Percentiles rank a stretch among this genome's conserved stretches.
Evolutionary conservation across 2,329 filamentous ascomycete genomes (phyloP).

Genomic region (Didymella keratinophila): DNA sequence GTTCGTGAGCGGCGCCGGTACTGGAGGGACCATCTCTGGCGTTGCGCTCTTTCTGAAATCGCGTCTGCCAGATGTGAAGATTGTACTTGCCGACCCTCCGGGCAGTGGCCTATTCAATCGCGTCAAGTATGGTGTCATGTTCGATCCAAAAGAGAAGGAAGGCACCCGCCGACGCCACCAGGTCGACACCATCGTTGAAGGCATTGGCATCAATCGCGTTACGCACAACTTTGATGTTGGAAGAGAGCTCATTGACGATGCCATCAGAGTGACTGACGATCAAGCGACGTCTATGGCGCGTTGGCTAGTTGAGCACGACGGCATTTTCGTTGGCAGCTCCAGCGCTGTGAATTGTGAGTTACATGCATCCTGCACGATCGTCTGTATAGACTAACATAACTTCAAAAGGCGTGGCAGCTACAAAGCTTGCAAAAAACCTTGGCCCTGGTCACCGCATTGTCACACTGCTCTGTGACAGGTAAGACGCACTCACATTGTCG

Average conservation of each 20-base stretch:
- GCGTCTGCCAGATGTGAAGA: constrained; percentile 65
- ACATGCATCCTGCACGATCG: constrained; percentile 2
- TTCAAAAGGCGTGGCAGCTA: constrained; percentile 68
- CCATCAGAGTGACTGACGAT: constrained; percentile 83
- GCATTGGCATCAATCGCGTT: constrained; percentile 93
- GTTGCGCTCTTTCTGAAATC: constrained; percentile 85
- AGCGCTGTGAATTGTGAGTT: constrained; percentile 89
- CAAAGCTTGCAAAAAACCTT: constrained; percentile 70
- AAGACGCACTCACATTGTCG: constrained; percentile 3
- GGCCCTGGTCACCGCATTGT: constrained; percentile 71
- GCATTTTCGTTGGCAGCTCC: constrained; percentile 92
- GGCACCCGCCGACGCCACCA: constrained; percentile 88
- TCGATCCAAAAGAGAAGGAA: constrained; percentile 85
- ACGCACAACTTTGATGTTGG: constrained; percentile 93
- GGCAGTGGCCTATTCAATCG: constrained; percentile 94
- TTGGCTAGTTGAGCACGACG: constrained; percentile 95
- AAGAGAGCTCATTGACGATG: constrained; percentile 85
- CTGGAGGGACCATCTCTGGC: constrained; percentile 90
- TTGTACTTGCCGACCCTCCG: constrained; percentile 92
- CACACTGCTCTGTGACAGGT: constrained; percentile 80
- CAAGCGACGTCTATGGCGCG: constrained; percentile 94
- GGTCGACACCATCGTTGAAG: constrained; percentile 95
- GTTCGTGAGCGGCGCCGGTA: constrained; percentile 93
- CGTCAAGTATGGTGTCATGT: constrained; percentile 94
- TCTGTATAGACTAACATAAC: constrained; percentile 33